A percentile compares a stretch with the other conserved stretches of the same genome.
phyloP scores from a whole-genome alignment of 176 grass and related monocot genomes.

The Aegilops tauschii region DNA sequence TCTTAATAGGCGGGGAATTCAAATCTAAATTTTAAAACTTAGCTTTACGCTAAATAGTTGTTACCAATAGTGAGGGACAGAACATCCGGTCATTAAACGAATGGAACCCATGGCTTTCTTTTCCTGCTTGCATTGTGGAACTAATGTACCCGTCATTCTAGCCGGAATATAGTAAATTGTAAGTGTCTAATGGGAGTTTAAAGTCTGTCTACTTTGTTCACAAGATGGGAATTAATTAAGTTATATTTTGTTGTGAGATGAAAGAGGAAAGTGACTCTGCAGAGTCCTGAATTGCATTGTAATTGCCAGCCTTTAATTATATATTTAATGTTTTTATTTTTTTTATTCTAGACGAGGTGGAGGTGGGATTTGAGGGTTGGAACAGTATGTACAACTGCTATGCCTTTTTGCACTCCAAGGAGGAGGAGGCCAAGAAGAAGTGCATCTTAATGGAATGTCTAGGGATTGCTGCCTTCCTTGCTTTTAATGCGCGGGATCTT shows the following conservation, averaged over 20 bases:
- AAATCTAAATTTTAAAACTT: background rate
- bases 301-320: background rate
- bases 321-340: background rate
- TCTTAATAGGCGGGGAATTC: background rate
- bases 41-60: background rate
- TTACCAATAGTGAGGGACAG: background rate
- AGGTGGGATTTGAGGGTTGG: slow-evolving; percentile 78
- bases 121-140: background rate
- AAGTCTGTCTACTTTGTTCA: background rate
- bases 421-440: slow-evolving; percentile 52
- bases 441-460: slow-evolving; percentile 60
- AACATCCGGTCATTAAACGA: background rate
- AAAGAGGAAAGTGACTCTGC: background rate
- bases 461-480: slow-evolving; percentile 54
- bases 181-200: background rate
- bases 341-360: slow-evolving; percentile 42
- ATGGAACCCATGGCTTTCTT: background rate
- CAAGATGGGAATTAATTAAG: background rate
- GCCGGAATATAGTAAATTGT: background rate
- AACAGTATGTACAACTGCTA: slow-evolving; percentile 61
- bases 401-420: slow-evolving; percentile 74
- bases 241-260: background rate
- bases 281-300: background rate
- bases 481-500: slow-evolving; percentile 61
- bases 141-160: background rate